phyloP scores from a whole-genome alignment of 2,329 filamentous ascomycete genomes.

The Aspergillus sp. region DNA sequence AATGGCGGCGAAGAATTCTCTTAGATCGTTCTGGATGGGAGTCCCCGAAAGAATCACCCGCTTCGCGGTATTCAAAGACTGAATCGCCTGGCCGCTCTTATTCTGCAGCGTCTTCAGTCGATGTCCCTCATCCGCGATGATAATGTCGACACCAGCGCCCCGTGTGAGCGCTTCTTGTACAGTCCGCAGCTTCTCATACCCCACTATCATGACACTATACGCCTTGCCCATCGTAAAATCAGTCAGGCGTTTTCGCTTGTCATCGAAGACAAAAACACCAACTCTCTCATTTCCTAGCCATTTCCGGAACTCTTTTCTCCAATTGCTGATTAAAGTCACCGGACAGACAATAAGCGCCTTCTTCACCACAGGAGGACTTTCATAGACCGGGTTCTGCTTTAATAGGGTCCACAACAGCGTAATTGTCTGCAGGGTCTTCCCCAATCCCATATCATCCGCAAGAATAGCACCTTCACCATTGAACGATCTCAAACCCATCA shows the following conservation, averaged over 20 bases:
- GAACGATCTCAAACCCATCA: slow-evolving; percentile 62
- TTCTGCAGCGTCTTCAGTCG: slow-evolving; percentile 61
- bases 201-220: slow-evolving; percentile 65
- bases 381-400: slow-evolving; percentile 61
- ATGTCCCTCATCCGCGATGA: slow-evolving; percentile 63
- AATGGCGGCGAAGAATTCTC: slow-evolving; percentile 60
- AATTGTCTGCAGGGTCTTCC: slow-evolving; percentile 67
- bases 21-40: slow-evolving; percentile 60
- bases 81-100: slow-evolving; percentile 58
- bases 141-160: slow-evolving; percentile 57
- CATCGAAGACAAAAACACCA: slow-evolving; percentile 58
- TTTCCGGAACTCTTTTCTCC: slow-evolving; percentile 64
- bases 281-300: slow-evolving; percentile 65
- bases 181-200: slow-evolving; percentile 60
- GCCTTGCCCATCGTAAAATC: slow-evolving; percentile 61
- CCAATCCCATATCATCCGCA: slow-evolving; percentile 68
- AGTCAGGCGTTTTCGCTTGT: slow-evolving; percentile 52
- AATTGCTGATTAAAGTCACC: slow-evolving; percentile 63
- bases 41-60: slow-evolving; percentile 59
- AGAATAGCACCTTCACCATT: slow-evolving; percentile 62
- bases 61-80: slow-evolving; percentile 53
- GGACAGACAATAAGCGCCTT: slow-evolving; percentile 68
- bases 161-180: slow-evolving; percentile 59
- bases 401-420: slow-evolving; percentile 62
- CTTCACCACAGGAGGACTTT: slow-evolving; percentile 52